These are phyloP conservation scores for Apostasia shenzhenica DNA, from an alignment of 106 monocot species.

Conservation along the genomic window DNA sequence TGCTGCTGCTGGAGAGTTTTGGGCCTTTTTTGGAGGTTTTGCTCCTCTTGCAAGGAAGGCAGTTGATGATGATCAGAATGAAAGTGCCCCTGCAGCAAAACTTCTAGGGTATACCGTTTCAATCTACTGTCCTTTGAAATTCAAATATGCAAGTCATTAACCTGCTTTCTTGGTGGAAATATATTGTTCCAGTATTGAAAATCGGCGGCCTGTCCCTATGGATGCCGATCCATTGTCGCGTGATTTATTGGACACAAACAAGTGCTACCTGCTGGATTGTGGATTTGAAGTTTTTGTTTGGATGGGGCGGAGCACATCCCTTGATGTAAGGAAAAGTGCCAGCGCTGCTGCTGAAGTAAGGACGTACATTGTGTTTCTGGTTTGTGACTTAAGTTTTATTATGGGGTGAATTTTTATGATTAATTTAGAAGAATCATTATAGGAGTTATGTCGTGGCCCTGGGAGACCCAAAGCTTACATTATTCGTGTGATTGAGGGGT, in stretches of 20 bases:
- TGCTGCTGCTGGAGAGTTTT: conserved; percentile 89
- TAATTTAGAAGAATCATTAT: not conserved
- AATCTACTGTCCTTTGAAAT: conserved; percentile 4
- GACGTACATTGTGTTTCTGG: conserved; percentile 6
- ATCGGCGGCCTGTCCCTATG: conserved; percentile 43
- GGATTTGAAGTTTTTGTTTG: conserved; percentile 80
- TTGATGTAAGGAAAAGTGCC: conserved; percentile 83
- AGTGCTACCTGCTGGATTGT: conserved; percentile 89
- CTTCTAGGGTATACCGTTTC: conserved; percentile 47
- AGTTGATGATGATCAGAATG: conserved; percentile 35
- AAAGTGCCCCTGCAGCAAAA: conserved; percentile 24
- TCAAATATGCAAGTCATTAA: not conserved
- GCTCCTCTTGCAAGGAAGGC: conserved; percentile 85
- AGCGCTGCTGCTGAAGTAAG: conserved; percentile 80
- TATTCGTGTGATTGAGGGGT: conserved; percentile 85
- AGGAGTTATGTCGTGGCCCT: conserved; percentile 55
- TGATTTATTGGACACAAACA: conserved; percentile 70
- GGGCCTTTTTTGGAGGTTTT: conserved; percentile 94
- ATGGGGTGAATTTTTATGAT: conserved; percentile 1
- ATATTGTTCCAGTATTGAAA: conserved; percentile 37
- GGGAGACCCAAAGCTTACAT: conserved; percentile 49
- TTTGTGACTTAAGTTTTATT: not conserved
- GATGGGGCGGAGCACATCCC: conserved; percentile 83
- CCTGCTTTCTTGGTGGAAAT: not conserved
- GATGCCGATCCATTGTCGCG: conserved; percentile 53